Percentiles rank a stretch among this genome's conserved stretches.
phyloP scores from a whole-genome alignment of 371 early-diverging fungal species.

The Mucor plumbeus region DNA sequence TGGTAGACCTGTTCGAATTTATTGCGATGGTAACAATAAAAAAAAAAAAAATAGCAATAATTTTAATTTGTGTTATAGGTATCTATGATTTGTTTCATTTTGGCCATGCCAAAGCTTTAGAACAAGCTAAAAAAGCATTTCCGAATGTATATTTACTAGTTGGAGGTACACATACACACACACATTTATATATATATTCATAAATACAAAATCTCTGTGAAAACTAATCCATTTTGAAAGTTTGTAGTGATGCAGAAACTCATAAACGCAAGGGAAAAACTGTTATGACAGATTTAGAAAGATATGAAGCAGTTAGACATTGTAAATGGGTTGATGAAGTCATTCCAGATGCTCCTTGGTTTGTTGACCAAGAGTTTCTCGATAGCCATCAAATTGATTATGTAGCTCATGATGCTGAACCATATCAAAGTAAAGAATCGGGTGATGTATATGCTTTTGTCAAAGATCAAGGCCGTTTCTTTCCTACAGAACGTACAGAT shows the following conservation, averaged over 20 bases:
- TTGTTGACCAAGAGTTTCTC: constrained; percentile 87
- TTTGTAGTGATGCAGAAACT: constrained; percentile 86
- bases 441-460: constrained; percentile 96
- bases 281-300: constrained; percentile 88
- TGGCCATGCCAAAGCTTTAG: constrained; percentile 91
- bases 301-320: constrained; percentile 90
- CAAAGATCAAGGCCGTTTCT: constrained; percentile 87
- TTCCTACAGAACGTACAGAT: constrained; percentile 91
- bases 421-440: constrained; percentile 80
- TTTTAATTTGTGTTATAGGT: neutral
- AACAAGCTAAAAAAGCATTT: constrained; percentile 94
- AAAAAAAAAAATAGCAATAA: neutral
- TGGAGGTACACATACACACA: constrained; percentile 65
- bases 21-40: constrained; percentile 75
- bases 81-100: constrained; percentile 97
- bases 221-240: constrained; percentile 34
- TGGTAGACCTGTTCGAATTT: constrained; percentile 83
- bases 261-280: constrained; percentile 92
- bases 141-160: constrained; percentile 88
- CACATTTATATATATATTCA: too few species aligned
- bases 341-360: constrained; percentile 90
- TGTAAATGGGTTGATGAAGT: constrained; percentile 98
- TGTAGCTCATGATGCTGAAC: constrained; percentile 98
- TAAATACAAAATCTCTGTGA: too few species aligned
- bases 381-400: constrained; percentile 92